Conservation (phyloP, 2,329 filamentous ascomycete species). For the Xylaria sp. region DNA sequence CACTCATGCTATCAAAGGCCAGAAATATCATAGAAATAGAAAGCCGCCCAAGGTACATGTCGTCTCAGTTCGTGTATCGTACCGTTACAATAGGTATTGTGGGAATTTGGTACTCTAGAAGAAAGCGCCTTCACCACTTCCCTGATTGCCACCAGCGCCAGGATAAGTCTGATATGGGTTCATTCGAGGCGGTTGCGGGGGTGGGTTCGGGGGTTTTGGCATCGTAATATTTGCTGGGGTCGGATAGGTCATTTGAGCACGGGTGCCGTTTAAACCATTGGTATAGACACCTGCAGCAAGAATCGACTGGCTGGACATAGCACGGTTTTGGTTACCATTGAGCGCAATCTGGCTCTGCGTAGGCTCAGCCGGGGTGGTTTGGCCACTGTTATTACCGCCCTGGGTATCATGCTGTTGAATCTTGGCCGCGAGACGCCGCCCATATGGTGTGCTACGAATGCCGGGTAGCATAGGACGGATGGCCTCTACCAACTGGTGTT, state of each 20-base stretch:
- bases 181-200: constrained; percentile 49
- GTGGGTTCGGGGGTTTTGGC: constrained; percentile 41
- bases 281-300: constrained; percentile 50
- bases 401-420: constrained; percentile 70
- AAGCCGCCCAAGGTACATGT: constrained; percentile 41
- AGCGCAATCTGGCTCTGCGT: constrained; percentile 66
- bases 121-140: constrained; percentile 43
- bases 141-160: constrained; percentile 40
- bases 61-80: constrained; percentile 49
- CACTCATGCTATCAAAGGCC: constrained; percentile 48
- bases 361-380: constrained; percentile 64
- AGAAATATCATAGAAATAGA: constrained; percentile 43
- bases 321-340: constrained; percentile 58
- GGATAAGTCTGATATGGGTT: constrained; percentile 47
- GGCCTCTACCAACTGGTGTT: constrained; percentile 80
- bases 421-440: constrained; percentile 92
- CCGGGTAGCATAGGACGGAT: constrained; percentile 86
- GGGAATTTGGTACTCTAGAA: constrained; percentile 45
- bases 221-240: constrained; percentile 50
- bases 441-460: constrained; percentile 92
- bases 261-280: constrained; percentile 50
- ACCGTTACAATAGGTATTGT: constrained; percentile 46
- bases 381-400: constrained; percentile 60
- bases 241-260: constrained; percentile 53
- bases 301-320: constrained; percentile 56